These are phyloP conservation scores for Aspergillus asperescens DNA, from an alignment of 495 filamentous ascomycete genomes.

Conservation along the genomic window DNA sequence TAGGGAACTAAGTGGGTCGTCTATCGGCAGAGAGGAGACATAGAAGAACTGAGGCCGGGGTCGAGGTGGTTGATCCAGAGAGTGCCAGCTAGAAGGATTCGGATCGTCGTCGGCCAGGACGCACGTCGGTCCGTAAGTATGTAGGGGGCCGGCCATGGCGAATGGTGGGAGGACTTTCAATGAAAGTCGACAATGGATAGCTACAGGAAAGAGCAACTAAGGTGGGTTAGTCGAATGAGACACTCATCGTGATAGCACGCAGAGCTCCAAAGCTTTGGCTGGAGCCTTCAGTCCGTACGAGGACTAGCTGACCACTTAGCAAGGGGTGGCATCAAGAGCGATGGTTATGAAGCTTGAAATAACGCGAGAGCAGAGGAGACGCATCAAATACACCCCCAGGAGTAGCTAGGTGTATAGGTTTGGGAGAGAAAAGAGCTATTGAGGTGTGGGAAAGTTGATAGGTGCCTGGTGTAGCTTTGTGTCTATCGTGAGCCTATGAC, in stretches of 20 bases:
- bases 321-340: constrained; percentile 17
- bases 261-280: not conserved
- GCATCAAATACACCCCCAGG: not conserved
- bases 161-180: not conserved
- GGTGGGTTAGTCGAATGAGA: not conserved
- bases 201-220: not conserved
- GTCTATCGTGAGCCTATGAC: constrained; percentile 28
- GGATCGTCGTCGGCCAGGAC: constrained; percentile 39
- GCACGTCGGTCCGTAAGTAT: constrained; percentile 53
- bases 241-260: constrained; percentile 1
- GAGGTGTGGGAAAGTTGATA: not conserved
- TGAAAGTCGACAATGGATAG: not conserved
- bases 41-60: constrained; percentile 76
- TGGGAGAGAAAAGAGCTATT: not conserved
- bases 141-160: constrained; percentile 44
- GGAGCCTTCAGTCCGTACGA: constrained; percentile 1
- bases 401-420: not conserved
- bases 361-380: not conserved
- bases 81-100: constrained; percentile 30
- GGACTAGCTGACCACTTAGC: constrained; percentile 12
- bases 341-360: constrained; percentile 1
- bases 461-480: not conserved
- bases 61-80: constrained; percentile 34
- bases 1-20: constrained; percentile 71
- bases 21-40: constrained; percentile 67